These are phyloP conservation scores for Kwoniella heveanensis DNA, from an alignment of 768 basidiomycete species.

Conservation along the genomic window DNA sequence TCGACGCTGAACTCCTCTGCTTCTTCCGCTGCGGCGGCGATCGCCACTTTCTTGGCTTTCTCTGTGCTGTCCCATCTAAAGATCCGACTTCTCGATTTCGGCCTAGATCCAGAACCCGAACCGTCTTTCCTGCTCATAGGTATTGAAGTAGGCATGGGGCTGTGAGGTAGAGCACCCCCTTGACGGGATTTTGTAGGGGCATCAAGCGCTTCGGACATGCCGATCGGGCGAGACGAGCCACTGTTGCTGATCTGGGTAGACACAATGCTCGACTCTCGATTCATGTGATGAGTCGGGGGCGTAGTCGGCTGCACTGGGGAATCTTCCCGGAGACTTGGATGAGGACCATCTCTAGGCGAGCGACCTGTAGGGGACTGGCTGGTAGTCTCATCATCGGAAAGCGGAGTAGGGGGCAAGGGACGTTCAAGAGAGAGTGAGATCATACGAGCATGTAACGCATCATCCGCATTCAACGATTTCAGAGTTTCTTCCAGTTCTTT, in stretches of 20 bases:
- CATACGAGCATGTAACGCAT: conserved; percentile 16
- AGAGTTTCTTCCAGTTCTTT: neutral
- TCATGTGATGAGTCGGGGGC: neutral
- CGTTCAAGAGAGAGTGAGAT: conserved; percentile 18
- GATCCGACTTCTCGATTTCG: conserved; percentile 4
- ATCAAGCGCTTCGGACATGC: conserved; percentile 1
- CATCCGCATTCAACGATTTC: conserved; percentile 8
- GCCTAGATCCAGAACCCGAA: conserved; percentile 3
- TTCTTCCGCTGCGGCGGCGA: neutral
- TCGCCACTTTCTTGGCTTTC: conserved; percentile 14
- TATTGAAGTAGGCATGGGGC: neutral
- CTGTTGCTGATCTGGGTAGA: neutral
- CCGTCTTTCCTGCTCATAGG: conserved; percentile 9
- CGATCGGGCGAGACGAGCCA: neutral
- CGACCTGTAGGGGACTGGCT: neutral
- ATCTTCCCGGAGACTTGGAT: neutral
- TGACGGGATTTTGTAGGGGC: neutral
- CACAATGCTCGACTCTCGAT: neutral
- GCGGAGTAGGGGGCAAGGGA: conserved; percentile 12
- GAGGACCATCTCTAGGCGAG: neutral
- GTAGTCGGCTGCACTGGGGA: neutral
- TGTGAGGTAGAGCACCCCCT: neutral
- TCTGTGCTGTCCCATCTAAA: conserved; percentile 20
- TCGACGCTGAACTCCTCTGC: conserved; percentile 44
- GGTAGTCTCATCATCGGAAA: neutral